Percentiles rank a stretch among this genome's conserved stretches.
Evolutionary conservation across 2,329 filamentous ascomycete species (phyloP).

Genomic region (Paramyrothecium roridum): DNA sequence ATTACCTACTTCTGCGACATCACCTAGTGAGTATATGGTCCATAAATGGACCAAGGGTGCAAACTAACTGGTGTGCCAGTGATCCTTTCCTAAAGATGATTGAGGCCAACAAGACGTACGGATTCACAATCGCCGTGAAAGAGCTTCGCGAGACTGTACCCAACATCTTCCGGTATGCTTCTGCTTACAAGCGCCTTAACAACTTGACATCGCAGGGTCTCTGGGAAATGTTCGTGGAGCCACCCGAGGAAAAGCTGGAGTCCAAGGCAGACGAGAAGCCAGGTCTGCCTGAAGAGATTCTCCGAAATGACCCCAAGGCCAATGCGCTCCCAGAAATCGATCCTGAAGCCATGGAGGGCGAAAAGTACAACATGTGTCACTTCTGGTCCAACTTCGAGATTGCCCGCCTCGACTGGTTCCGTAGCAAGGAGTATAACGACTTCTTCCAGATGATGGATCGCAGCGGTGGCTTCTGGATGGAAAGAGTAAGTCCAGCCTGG

Average conservation of each 20-base stretch:
- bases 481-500: constrained; percentile 61
- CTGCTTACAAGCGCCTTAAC: constrained; percentile 90
- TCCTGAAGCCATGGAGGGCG: constrained; percentile 91
- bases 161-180: constrained; percentile 98
- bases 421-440: constrained; percentile 94
- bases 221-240: constrained; percentile 98
- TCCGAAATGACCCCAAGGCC: constrained; percentile 69
- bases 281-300: constrained; percentile 74
- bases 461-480: constrained; percentile 98
- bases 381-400: constrained; percentile 99
- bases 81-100: constrained; percentile 97
- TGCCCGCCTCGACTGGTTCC: constrained; percentile 89
- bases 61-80: constrained; percentile 38
- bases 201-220: constrained; percentile 87
- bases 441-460: constrained; percentile 99
- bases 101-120: constrained; percentile 92
- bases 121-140: constrained; percentile 98
- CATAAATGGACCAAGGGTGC: not conserved
- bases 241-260: constrained; percentile 60
- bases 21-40: constrained; percentile 70
- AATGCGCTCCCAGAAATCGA: constrained; percentile 78
- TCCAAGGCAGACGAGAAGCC: constrained; percentile 61
- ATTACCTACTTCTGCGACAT: constrained; percentile 99
- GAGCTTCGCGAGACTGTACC: constrained; percentile 96
- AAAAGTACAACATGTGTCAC: constrained; percentile 99